These are phyloP conservation scores for Ceratocystis cacaofunesta DNA, from an alignment of 2,329 filamentous ascomycete genomes.

Conservation along the genomic window DNA sequence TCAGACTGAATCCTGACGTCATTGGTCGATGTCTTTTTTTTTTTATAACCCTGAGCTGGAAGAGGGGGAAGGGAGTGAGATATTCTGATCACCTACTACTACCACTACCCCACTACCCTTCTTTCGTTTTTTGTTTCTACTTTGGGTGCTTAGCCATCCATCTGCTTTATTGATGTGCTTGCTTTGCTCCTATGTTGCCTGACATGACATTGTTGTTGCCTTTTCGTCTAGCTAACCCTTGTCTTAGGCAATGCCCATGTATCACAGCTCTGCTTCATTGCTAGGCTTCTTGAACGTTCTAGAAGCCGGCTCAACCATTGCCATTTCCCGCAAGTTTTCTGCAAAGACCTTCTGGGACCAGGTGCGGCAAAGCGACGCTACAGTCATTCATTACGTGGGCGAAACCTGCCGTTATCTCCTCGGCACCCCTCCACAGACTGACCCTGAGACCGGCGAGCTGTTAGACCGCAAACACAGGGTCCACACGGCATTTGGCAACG, in stretches of 20 bases:
- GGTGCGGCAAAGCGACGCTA: constrained; percentile 54
- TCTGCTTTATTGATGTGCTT: too few species aligned
- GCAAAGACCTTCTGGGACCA: constrained; percentile 64
- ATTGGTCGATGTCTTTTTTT: background rate
- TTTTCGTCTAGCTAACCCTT: background rate
- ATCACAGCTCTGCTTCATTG: constrained; percentile 65
- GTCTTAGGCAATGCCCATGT: constrained; percentile 65
- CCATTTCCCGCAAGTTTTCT: constrained; percentile 65
- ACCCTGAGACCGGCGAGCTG: constrained; percentile 48
- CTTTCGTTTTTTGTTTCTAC: constrained; percentile 4
- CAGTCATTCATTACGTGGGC: constrained; percentile 73
- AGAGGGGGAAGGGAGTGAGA: background rate
- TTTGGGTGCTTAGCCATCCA: background rate
- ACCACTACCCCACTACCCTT: background rate
- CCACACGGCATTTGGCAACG: constrained; percentile 69
- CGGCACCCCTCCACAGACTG: constrained; percentile 45
- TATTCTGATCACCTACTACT: background rate
- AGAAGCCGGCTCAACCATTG: constrained; percentile 46
- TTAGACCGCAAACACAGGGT: constrained; percentile 60
- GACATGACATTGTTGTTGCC: background rate
- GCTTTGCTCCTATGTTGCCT: too few species aligned
- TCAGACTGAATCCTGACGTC: background rate
- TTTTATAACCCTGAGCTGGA: background rate
- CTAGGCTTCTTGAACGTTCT: constrained; percentile 52
- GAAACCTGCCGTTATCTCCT: constrained; percentile 76